Conservation (phyloP, 768 basidiomycete genomes). For the Mycena rosella region DNA sequence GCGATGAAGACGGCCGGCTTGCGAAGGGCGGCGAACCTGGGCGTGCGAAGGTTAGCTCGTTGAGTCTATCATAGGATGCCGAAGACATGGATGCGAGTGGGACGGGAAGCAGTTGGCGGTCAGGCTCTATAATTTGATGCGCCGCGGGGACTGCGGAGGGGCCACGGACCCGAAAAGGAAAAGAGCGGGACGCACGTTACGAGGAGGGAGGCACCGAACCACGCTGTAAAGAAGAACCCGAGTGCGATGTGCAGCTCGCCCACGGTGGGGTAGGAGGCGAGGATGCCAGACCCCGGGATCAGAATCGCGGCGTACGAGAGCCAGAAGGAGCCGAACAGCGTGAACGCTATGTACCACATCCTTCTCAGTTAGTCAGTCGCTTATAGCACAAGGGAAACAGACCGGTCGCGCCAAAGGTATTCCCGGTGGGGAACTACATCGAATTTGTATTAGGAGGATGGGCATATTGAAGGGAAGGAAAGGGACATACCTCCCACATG, state of each 20-base stretch:
- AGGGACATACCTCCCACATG: conserved; percentile 73
- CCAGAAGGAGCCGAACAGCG: conserved; percentile 90
- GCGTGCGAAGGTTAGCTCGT: conserved; percentile 22
- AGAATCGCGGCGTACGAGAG: conserved; percentile 82
- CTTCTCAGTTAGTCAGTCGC: conserved; percentile 43
- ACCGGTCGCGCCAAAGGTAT: conserved; percentile 81
- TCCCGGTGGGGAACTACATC: conserved; percentile 66
- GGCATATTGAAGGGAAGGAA: conserved; percentile 21
- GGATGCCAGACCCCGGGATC: conserved; percentile 76
- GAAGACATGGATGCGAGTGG: conserved; percentile 29
- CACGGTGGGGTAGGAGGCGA: conserved; percentile 58
- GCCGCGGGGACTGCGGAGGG: conserved; percentile 21
- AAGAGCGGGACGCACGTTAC: conserved; percentile 62
- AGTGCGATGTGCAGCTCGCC: conserved; percentile 65
- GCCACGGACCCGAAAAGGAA: conserved; percentile 13
- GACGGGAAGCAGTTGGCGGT: conserved; percentile 22
- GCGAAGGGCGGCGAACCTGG: conserved; percentile 36
- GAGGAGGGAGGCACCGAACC: conserved; percentile 79
- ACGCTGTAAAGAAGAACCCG: conserved; percentile 79
- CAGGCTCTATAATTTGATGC: conserved; percentile 18
- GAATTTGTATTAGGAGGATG: conserved; percentile 24
- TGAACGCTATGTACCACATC: conserved; percentile 66
- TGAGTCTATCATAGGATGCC: conserved; percentile 24
- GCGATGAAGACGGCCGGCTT: conserved; percentile 40
- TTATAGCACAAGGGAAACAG: conserved; percentile 65